phyloP scores from a whole-genome alignment of 192 early-diverging fungal genomes.

The Coemansia sp. region DNA sequence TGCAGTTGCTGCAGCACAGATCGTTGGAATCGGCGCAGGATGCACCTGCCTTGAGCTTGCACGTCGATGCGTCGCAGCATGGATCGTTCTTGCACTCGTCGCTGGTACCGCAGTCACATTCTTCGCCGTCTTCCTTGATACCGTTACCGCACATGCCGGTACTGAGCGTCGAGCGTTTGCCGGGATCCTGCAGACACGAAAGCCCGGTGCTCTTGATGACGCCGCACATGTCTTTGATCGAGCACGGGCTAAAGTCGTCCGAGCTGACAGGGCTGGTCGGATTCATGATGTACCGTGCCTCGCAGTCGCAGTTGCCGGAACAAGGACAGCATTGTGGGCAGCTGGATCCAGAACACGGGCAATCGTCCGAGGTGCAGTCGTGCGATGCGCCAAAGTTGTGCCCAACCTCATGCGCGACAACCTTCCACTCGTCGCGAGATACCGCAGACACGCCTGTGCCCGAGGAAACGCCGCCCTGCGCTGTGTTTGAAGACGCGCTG shows the following conservation, averaged over 20 bases:
- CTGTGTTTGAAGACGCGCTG: slow-evolving; percentile 54
- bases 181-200: slow-evolving; percentile 51
- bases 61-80: slow-evolving; percentile 82
- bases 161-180: slow-evolving; percentile 41
- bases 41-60: slow-evolving; percentile 74
- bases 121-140: slow-evolving; percentile 81
- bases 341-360: slow-evolving; percentile 54
- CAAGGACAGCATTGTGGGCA: slow-evolving; percentile 73
- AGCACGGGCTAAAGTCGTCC: slow-evolving; percentile 69
- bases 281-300: slow-evolving; percentile 71
- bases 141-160: slow-evolving; percentile 92
- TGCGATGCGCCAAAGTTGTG: slow-evolving; percentile 88
- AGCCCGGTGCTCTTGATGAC: slow-evolving; percentile 21
- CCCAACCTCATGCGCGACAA: slow-evolving; percentile 93
- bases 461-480: slow-evolving; percentile 55
- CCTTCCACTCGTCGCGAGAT: slow-evolving; percentile 88
- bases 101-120: slow-evolving; percentile 84
- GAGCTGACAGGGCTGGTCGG: slow-evolving; percentile 65
- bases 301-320: slow-evolving; percentile 64
- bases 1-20: slow-evolving; percentile 76
- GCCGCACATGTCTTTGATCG: slow-evolving; percentile 59
- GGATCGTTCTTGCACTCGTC: slow-evolving; percentile 71
- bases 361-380: slow-evolving; percentile 76
- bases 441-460: slow-evolving; percentile 84
- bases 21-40: slow-evolving; percentile 83